Percentiles rank a stretch among this genome's conserved stretches.
Conservation (phyloP, 257 asterid species). For the Solanum clarkiae region DNA sequence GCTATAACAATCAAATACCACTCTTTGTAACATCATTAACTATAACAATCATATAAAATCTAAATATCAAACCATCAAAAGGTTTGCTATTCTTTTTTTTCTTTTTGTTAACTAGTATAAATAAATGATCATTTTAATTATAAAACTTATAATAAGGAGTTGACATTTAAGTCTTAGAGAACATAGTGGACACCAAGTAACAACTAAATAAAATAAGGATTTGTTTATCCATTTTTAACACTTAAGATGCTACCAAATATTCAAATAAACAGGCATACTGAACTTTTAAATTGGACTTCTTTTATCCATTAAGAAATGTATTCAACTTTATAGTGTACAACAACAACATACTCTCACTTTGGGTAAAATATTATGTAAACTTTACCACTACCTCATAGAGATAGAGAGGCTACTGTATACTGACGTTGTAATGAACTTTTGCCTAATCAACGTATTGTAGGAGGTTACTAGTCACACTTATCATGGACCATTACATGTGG, state of each 20-base stretch:
- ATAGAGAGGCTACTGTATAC: neutral
- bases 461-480: neutral
- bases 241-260: neutral
- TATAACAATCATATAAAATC: too few species aligned
- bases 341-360: too few species aligned
- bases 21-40: too few species aligned
- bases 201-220: neutral
- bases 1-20: too few species aligned
- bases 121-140: neutral
- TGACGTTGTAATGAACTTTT: neutral
- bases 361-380: too few species aligned
- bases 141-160: neutral
- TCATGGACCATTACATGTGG: neutral
- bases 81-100: too few species aligned
- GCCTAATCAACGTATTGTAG: neutral
- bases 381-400: too few species aligned
- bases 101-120: neutral
- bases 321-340: neutral
- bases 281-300: neutral
- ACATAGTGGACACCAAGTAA: neutral
- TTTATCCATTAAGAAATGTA: neutral
- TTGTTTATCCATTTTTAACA: neutral
- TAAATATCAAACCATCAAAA: too few species aligned
- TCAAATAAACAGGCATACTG: neutral
- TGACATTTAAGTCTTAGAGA: neutral